Percentiles rank a stretch among this genome's conserved stretches.
Conservation (phyloP, 2,329 filamentous ascomycete genomes). For the Grosmannia huntii region DNA sequence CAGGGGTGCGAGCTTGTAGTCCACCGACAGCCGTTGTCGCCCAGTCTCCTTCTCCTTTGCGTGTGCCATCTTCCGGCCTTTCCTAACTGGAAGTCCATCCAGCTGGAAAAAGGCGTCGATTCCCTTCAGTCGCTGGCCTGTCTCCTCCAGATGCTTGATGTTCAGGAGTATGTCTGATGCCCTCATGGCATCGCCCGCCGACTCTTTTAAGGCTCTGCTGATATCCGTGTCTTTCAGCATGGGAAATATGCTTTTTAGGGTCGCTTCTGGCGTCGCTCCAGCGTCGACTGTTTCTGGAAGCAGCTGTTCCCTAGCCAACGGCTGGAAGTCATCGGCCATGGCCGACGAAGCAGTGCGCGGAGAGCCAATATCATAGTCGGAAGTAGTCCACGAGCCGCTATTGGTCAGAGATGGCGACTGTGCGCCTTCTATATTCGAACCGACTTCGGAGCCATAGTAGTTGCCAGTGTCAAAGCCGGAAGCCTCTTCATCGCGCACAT, state of each 20-base stretch:
- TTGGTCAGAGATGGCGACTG: neutral
- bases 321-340: neutral
- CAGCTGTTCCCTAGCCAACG: neutral
- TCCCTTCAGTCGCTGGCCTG: slow-evolving; percentile 51
- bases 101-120: slow-evolving; percentile 68
- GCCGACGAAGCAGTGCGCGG: neutral
- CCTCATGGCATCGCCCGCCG: slow-evolving; percentile 50
- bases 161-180: slow-evolving; percentile 75
- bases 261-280: slow-evolving; percentile 21
- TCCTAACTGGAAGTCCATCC: slow-evolving; percentile 17
- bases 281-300: slow-evolving; percentile 35
- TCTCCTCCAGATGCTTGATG: slow-evolving; percentile 62
- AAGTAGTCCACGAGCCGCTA: neutral
- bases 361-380: neutral
- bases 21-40: slow-evolving; percentile 22
- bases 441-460: slow-evolving; percentile 20
- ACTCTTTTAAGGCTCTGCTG: slow-evolving; percentile 52
- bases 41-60: slow-evolving; percentile 17
- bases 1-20: slow-evolving; percentile 26
- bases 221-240: slow-evolving; percentile 54
- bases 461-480: slow-evolving; percentile 70
- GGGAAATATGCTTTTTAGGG: slow-evolving; percentile 60
- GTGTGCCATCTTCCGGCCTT: neutral
- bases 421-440: neutral
- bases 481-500: slow-evolving; percentile 54